phyloP scores from a whole-genome alignment of 441 rosid species.

The Francoa sonchifolia region DNA sequence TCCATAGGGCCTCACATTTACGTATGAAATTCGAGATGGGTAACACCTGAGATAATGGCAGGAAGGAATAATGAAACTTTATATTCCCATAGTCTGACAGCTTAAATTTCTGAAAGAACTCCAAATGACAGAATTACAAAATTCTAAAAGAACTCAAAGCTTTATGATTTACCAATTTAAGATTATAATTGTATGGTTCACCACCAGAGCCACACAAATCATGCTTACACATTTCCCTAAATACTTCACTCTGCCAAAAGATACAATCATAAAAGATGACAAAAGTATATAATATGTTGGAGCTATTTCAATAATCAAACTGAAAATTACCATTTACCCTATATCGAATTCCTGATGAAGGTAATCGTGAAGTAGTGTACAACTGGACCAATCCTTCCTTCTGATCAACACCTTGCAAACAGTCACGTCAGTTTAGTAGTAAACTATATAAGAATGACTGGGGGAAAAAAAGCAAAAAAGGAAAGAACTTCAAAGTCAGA shows the following conservation, averaged over 20 bases:
- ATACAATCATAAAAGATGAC: slow-evolving; percentile 12
- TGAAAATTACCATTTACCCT: slow-evolving; percentile 52
- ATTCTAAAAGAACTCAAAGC: not conserved
- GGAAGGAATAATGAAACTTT: slow-evolving; percentile 5
- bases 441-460: slow-evolving; percentile 12
- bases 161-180: slow-evolving; percentile 45
- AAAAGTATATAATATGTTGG: slow-evolving; percentile 5
- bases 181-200: slow-evolving; percentile 31
- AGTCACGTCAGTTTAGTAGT: slow-evolving; percentile 26
- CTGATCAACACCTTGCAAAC: slow-evolving; percentile 48
- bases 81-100: not conserved
- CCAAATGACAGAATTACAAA: not conserved
- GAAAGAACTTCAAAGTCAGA: slow-evolving; percentile 12
- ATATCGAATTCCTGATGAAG: slow-evolving; percentile 38
- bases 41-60: slow-evolving; percentile 37
- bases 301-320: slow-evolving; percentile 10
- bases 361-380: slow-evolving; percentile 44
- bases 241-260: slow-evolving; percentile 50
- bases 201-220: slow-evolving; percentile 41
- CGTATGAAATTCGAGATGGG: slow-evolving; percentile 54
- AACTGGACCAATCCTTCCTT: slow-evolving; percentile 59
- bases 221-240: slow-evolving; percentile 53
- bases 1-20: slow-evolving; percentile 42
- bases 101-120: not conserved
- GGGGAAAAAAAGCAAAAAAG: slow-evolving; percentile 4